phyloP scores from a whole-genome alignment of 768 basidiomycete genomes.

The Thelephora ganbajun region DNA sequence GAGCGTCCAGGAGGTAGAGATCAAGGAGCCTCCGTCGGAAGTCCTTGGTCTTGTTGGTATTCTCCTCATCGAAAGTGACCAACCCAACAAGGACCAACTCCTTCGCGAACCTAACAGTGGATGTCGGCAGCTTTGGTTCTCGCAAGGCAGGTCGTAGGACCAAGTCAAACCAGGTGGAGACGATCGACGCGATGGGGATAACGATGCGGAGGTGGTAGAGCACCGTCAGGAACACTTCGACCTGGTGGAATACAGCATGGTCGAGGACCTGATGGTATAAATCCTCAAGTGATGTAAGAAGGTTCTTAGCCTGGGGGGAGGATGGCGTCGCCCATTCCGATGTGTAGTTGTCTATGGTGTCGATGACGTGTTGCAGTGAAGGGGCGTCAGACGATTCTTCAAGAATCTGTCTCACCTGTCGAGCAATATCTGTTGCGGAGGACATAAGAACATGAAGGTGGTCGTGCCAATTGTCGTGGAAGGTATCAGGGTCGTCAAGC shows the following conservation, averaged over 20 bases:
- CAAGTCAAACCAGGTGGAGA: constrained; percentile 73
- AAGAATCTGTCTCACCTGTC: constrained; percentile 44
- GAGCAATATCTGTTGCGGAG: constrained; percentile 24
- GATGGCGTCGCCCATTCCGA: constrained; percentile 25
- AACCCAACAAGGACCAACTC: constrained; percentile 56
- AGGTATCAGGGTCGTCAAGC: background rate
- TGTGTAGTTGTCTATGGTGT: constrained; percentile 41
- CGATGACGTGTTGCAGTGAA: constrained; percentile 34
- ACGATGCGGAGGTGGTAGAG: constrained; percentile 49
- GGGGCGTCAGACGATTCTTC: constrained; percentile 37
- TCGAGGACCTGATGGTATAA: constrained; percentile 51
- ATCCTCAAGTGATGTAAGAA: constrained; percentile 42
- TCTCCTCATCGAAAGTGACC: constrained; percentile 12
- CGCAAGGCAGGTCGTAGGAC: constrained; percentile 66
- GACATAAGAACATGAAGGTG: background rate
- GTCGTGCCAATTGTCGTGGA: background rate
- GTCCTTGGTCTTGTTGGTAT: constrained; percentile 40
- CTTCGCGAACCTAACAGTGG: constrained; percentile 51
- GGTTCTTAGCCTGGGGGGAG: constrained; percentile 28
- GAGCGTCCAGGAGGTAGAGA: constrained; percentile 64
- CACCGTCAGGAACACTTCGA: constrained; percentile 52
- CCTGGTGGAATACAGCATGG: constrained; percentile 46
- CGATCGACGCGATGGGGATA: constrained; percentile 49
- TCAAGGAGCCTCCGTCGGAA: constrained; percentile 62
- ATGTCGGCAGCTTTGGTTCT: constrained; percentile 50